Evolutionary conservation across 1,139 yeast genomes (phyloP), one percentile per base, ranked within the genome.

Genomic region (Pichia terricola): DNA sequence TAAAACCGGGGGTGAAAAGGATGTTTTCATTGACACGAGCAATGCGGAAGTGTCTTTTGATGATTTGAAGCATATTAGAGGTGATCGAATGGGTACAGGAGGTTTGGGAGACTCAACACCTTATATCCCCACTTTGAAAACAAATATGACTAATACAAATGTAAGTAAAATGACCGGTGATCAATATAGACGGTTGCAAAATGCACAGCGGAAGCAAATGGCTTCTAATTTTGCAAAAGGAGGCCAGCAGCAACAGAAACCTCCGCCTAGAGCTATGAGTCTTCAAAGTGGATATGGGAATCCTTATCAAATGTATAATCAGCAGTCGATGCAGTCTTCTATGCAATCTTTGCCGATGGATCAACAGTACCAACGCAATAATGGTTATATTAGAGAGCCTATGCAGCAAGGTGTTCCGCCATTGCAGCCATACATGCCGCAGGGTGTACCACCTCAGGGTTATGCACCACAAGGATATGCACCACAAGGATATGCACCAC

Each of bases 131-230:
- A 80, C 86, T 0, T 45, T 82, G 10, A 58, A 66, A 26, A 58
- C 67, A 0, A 62, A 54, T 37, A 55, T 60, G 10, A 43, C 41
- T 11, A 52, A 54, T 4, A 43, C 44, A 4, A 51, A 51, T n/a
- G 11, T 3, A 4, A 37, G 7, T 26, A 53, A 50, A 35, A 34
- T 54, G 43, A 70, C 65, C 50, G 79, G 75, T 53, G 66, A 75
- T 8, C 80, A 79, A 49, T 82, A 83, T 57, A 67, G 94, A 51
- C 82, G 81, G 53, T 81, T 74, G 52, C 71, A 79, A 73, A 79
- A 80, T 45, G 78, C 76, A 10, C 81, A 78, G 59, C 81, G 79
- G 66, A 82, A 83, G 57, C 59, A 70, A 60, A 75, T 75, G 25
- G 62, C 63, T 32, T 38, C 55, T 25, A 59, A 45, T 36, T 27